Evolutionary conservation across 2,329 filamentous ascomycete species (phyloP), one percentile per base, ranked within the genome.

Genomic region (Didymella lethalis): DNA sequence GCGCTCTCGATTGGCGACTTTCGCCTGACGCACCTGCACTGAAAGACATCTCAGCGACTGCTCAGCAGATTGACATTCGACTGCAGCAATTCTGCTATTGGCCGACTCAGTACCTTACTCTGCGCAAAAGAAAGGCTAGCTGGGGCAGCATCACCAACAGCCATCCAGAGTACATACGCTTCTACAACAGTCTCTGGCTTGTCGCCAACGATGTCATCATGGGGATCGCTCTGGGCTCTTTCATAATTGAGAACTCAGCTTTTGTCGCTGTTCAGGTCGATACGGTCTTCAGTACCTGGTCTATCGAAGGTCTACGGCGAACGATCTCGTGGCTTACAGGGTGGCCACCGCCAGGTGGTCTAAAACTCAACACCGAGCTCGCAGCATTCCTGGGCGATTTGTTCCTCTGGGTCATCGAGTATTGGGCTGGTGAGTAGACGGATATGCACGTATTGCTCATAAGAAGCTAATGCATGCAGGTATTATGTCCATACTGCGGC

Each of bases 181-280:
- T 99, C 78, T 99, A 98, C 80, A 99, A 99, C 77, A 97, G 93
- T 71, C 82, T 99, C 4, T 99, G 95, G 95, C 90, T 99, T 8
- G 95, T 99, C 23, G 93, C 93, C 29, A 99, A 99, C 79, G 95
- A 99, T 79, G 90, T 99, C 46, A 99, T 99, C 64, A 98, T 99
- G 59, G 96, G 95, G 26, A 97, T 99, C 66, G 95, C 95, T 1
- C 80, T 99, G 7, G 96, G 95, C 0, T 96, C 93, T 0, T 99
- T 97, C 76, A 96, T 99, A 62, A 94, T 98, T 62, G 95, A 99
- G 74, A 97, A 99, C 70, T 89, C 92, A 2, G 85, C 87, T 54
- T 92, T 90, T 83, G 92, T 97, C 1, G 93, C 93, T 2, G 84
- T 86, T 51, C 88, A 90, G 71, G 91, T 98, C 65, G 91, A 91